Percentiles rank a stretch among this genome's conserved stretches.
Evolutionary conservation across 2,329 filamentous ascomycete species (phyloP).

Genomic region (Fusarium tjaetaba): DNA sequence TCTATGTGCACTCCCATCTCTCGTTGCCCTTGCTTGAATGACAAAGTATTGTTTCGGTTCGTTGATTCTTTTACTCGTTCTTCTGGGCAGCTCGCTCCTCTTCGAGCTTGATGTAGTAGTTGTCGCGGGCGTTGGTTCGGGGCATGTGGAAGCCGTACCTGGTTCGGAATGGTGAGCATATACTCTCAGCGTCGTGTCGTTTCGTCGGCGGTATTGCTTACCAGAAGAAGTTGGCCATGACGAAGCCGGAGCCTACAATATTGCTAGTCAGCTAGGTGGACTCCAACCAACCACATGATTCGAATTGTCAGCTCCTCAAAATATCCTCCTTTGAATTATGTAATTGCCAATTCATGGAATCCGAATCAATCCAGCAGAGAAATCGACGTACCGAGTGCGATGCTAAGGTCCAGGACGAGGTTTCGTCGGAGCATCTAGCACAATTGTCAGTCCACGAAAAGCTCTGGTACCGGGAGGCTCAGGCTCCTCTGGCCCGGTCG

Average conservation of each 20-base stretch:
- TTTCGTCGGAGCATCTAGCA: slow-evolving; percentile 68
- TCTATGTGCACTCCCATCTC: slow-evolving; percentile 27
- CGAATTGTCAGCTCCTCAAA: slow-evolving; percentile 38
- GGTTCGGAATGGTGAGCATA: slow-evolving; percentile 24
- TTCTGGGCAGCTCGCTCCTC: slow-evolving; percentile 60
- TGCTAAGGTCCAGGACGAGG: slow-evolving; percentile 65
- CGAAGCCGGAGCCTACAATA: slow-evolving; percentile 61
- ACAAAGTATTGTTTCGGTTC: background rate
- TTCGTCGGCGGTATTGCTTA: slow-evolving; percentile 49
- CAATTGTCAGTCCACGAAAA: slow-evolving; percentile 49
- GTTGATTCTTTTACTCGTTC: slow-evolving; percentile 37
- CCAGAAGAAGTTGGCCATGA: slow-evolving; percentile 67
- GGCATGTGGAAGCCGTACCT: slow-evolving; percentile 73
- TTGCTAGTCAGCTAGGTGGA: slow-evolving; percentile 48
- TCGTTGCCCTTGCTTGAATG: slow-evolving; percentile 8
- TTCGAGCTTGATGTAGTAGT: slow-evolving; percentile 68
- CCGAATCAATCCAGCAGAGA: slow-evolving; percentile 1
- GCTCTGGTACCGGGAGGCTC: slow-evolving; percentile 20
- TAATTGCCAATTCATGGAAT: slow-evolving; percentile 1
- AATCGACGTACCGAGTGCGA: slow-evolving; percentile 64
- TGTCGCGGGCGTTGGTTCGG: slow-evolving; percentile 67
- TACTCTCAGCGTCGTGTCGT: background rate
- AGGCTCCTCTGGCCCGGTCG: slow-evolving; percentile 31
- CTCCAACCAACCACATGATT: slow-evolving; percentile 39
- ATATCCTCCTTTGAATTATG: slow-evolving; percentile 15